Percentiles rank a stretch among this genome's conserved stretches.
These are phyloP conservation scores for Trichophyton simii DNA, from an alignment of 2,329 filamentous ascomycete genomes.

Conservation along the genomic window DNA sequence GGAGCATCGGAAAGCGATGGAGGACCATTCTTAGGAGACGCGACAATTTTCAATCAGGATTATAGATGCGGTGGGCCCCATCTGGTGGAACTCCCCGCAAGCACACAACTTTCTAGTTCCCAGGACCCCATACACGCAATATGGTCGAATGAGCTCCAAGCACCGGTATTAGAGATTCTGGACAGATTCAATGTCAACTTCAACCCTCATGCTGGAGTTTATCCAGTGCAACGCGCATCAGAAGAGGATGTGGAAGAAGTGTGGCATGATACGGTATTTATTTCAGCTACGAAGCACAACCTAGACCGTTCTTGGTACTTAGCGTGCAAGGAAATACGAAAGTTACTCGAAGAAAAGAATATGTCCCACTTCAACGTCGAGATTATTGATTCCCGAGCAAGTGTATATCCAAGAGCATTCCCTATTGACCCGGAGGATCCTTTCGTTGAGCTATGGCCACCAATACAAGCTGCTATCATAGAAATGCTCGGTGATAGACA, in stretches of 20 bases:
- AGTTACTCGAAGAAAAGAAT: neutral
- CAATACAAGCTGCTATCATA: neutral
- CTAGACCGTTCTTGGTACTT: neutral
- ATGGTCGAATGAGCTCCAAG: neutral
- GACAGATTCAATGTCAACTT: no score
- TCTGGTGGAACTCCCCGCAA: neutral
- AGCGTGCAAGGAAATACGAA: slow-evolving; percentile 1
- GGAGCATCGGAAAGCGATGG: no score
- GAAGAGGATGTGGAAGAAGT: neutral
- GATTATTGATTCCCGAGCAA: neutral
- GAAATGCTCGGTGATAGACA: neutral
- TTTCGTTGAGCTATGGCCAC: neutral
- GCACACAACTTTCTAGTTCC: neutral
- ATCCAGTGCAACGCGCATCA: neutral
- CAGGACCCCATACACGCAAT: neutral
- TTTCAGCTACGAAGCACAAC: neutral
- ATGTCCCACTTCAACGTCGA: neutral
- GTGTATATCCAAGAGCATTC: neutral
- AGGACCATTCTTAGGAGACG: no score
- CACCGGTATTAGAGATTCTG: neutral
- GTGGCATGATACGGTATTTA: neutral
- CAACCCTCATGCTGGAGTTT: neutral
- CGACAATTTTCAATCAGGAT: no score
- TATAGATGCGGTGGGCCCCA: no score
- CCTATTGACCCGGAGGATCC: neutral